Evolutionary conservation across 371 early-diverging fungal genomes (phyloP).

Genomic region (Mucor sp.): DNA sequence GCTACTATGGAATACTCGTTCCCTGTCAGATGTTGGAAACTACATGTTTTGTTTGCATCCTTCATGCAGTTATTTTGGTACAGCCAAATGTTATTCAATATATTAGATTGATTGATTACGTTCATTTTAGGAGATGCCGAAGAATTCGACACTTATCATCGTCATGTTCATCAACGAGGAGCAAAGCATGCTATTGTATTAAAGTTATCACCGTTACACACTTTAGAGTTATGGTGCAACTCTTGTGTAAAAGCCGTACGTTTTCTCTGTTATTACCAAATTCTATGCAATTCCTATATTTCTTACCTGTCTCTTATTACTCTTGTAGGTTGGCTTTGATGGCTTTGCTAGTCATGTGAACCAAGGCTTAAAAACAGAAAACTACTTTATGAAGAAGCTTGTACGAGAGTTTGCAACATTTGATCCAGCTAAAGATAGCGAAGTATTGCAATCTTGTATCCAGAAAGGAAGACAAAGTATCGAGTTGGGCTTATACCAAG

Average conservation of each 20-base stretch:
- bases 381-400: slow-evolving; percentile 9
- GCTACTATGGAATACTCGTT: slow-evolving; percentile 6
- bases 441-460: background rate
- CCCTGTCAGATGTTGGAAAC: background rate
- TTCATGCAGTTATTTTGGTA: slow-evolving; percentile 13
- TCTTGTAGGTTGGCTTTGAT: slow-evolving; percentile 16
- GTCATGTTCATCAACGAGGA: background rate
- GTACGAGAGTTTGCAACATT: background rate
- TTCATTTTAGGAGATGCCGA: background rate
- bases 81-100: no score
- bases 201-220: slow-evolving; percentile 11
- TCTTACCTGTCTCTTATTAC: background rate
- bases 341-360: background rate
- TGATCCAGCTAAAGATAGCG: background rate
- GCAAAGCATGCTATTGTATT: slow-evolving; percentile 2
- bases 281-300: background rate
- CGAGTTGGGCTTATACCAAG: slow-evolving; percentile 5
- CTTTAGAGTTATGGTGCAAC: slow-evolving; percentile 19
- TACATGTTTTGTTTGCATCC: slow-evolving; percentile 2
- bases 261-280: background rate
- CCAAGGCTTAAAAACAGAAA: slow-evolving; percentile 7
- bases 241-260: slow-evolving; percentile 17
- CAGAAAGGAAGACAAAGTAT: slow-evolving; percentile 4
- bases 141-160: background rate
- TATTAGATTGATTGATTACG: no score